Percentiles rank a stretch among this genome's conserved stretches.
These are phyloP conservation scores for Juncus inflexus DNA, from an alignment of 176 grass and related monocot species.

Conservation along the genomic window DNA sequence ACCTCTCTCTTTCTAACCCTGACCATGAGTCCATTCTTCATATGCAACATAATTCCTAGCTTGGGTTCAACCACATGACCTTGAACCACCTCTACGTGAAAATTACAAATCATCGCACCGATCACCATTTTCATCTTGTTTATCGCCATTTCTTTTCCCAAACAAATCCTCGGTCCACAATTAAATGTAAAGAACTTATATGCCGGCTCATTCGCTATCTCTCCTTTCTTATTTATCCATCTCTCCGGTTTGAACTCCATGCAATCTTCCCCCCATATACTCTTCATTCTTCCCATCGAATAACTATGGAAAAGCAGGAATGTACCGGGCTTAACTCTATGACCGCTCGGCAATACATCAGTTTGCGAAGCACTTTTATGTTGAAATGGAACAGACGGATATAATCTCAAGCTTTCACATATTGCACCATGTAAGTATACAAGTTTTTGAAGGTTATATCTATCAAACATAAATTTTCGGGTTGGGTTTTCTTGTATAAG, in stretches of 20 bases:
- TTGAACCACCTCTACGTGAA: constrained; percentile 34
- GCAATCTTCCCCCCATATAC: constrained; percentile 50
- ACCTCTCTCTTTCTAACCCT: background rate
- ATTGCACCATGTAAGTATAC: constrained; percentile 47
- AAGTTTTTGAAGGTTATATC: constrained; percentile 22
- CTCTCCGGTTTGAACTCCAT: constrained; percentile 52
- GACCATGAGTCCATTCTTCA: constrained; percentile 37
- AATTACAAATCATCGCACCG: constrained; percentile 36
- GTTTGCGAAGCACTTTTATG: constrained; percentile 30
- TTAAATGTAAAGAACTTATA: constrained; percentile 60
- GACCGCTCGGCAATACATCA: constrained; percentile 46
- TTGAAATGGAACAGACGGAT: constrained; percentile 47
- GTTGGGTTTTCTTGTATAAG: background rate
- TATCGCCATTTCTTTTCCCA: constrained; percentile 44
- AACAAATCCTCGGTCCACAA: constrained; percentile 47
- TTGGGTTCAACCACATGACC: constrained; percentile 39
- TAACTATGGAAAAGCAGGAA: constrained; percentile 49
- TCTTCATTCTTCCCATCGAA: constrained; percentile 49
- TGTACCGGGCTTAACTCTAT: constrained; percentile 29
- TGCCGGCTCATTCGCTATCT: constrained; percentile 32
- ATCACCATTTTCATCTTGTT: constrained; percentile 42
- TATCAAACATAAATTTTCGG: no score
- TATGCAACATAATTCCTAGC: constrained; percentile 43
- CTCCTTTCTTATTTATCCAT: constrained; percentile 35
- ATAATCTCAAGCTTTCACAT: constrained; percentile 43